Percentiles rank a stretch among this genome's conserved stretches.
Conservation (phyloP, 2,329 filamentous ascomycete genomes). For the Elsinoe perseae region DNA sequence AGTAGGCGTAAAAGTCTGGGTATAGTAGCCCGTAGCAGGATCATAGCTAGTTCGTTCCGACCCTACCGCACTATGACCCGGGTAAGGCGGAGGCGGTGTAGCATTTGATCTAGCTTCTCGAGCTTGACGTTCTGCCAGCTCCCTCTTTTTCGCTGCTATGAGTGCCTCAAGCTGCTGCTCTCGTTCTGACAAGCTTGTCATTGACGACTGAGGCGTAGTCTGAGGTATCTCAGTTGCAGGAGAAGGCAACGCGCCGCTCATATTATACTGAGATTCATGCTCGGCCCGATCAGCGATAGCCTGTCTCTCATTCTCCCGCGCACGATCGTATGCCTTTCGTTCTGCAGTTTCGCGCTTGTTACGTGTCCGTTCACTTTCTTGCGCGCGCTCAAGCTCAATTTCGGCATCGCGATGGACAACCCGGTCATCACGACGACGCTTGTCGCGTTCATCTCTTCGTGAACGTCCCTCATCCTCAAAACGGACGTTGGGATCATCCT, state of each 20-base stretch:
- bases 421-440: conserved; percentile 27
- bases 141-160: conserved; percentile 9
- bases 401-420: neutral
- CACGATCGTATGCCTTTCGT: conserved; percentile 15
- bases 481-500: conserved; percentile 41
- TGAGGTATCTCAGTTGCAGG: neutral
- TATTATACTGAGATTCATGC: conserved; percentile 8
- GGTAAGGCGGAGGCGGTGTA: neutral
- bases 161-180: conserved; percentile 7
- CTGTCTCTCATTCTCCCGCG: conserved; percentile 8
- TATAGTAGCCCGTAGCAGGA: neutral
- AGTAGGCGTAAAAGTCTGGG: conserved; percentile 7
- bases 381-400: conserved; percentile 23
- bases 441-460: conserved; percentile 38
- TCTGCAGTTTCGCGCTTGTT: conserved; percentile 16
- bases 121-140: conserved; percentile 8
- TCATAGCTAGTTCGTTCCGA: neutral
- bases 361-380: conserved; percentile 21
- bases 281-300: conserved; percentile 9
- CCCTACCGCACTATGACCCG: conserved; percentile 8
- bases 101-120: neutral
- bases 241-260: conserved; percentile 12
- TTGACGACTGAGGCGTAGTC: neutral
- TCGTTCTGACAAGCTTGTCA: neutral
- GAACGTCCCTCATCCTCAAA: conserved; percentile 52